Percentiles rank a stretch among this genome's conserved stretches.
These are phyloP conservation scores for Casaregolazyma lundiana DNA, from an alignment of 1,139 yeast genomes.

Conservation along the genomic window DNA sequence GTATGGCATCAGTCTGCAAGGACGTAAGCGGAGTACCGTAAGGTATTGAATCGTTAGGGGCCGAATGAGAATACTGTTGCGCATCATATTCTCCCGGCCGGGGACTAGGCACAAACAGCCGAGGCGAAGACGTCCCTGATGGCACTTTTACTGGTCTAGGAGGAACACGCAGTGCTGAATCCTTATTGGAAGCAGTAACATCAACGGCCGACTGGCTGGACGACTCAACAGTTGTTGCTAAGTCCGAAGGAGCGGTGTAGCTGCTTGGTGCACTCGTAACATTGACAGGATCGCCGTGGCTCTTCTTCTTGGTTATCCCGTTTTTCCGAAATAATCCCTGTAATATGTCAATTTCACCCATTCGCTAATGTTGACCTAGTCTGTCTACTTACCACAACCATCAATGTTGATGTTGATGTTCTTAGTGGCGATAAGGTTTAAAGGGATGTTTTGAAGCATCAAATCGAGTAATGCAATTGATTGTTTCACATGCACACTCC, in stretches of 20 bases:
- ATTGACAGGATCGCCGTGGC: not conserved
- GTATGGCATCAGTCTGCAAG: slow-evolving; percentile 7
- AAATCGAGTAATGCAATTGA: not conserved
- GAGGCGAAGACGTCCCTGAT: slow-evolving; percentile 1
- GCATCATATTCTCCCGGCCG: not conserved
- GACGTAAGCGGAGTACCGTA: slow-evolving; percentile 6
- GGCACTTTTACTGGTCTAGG: not conserved
- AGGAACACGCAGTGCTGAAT: not conserved
- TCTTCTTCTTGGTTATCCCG: not conserved
- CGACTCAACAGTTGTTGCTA: not conserved
- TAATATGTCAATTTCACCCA: not conserved
- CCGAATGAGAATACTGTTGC: not conserved
- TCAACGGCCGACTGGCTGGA: slow-evolving; percentile 2
- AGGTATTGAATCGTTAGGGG: slow-evolving; percentile 2
- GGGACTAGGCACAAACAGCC: not conserved
- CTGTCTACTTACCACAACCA: not conserved
- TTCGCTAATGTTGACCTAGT: not conserved
- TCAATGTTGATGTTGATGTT: not conserved
- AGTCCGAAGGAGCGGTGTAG: not conserved
- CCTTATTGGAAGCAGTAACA: not conserved
- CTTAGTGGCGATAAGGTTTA: not conserved
- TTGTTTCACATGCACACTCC: not conserved
- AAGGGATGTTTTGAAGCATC: not conserved
- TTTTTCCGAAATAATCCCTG: not conserved
- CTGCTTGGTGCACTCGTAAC: slow-evolving; percentile 5